Evolutionary conservation across 2,329 filamentous ascomycete genomes (phyloP), one percentile per base, ranked within the genome.

Genomic region (Xylaria sp.): DNA sequence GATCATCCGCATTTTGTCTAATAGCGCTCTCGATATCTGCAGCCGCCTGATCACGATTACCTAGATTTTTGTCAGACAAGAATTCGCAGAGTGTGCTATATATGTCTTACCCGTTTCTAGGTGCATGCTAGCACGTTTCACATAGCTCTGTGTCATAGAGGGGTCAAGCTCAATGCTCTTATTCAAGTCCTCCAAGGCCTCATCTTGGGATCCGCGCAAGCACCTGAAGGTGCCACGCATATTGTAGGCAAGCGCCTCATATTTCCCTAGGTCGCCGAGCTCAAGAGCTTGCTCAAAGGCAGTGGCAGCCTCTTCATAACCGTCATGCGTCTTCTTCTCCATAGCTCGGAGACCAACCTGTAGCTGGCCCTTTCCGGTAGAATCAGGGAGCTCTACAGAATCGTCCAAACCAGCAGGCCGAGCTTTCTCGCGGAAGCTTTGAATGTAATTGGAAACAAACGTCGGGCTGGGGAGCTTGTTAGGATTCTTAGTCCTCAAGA

Each of bases 61-160:
- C 91, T 92, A 70, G n/a, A 33, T 31, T 33, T 29, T 27, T 31
- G 49, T 67, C 27, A 69, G 63, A 36, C 22, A 36, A 39, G 6
- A 5, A 49, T 63, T 27, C 20, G 15, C 17, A 36, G 17, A 25
- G 7, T 6, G 9, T 27, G 25, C 0, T 4, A 17, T 29, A 22
- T 31, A 33, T 67, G 38, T 77, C 87, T 74, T 85, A 91, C 92
- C 94, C 67, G 96, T 89, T 82, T 99, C 96, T 44, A 99, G 86
- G 79, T 96, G 93, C 91, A 99, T 97, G 86, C 94, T 98, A 62
- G 96, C 96, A 67, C 96, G 92, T 87, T 99, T 99, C 83, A 99
- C 97, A 80, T 96, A 98, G 83, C 93, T 97, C 83, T 99, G 96
- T 7, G 94, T 96, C 82, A 98, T 85, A 9, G 88, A 85, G 15